Conservation (phyloP, 2,329 filamentous ascomycete genomes). For the Pseudogymnoascus pannorum region DNA sequence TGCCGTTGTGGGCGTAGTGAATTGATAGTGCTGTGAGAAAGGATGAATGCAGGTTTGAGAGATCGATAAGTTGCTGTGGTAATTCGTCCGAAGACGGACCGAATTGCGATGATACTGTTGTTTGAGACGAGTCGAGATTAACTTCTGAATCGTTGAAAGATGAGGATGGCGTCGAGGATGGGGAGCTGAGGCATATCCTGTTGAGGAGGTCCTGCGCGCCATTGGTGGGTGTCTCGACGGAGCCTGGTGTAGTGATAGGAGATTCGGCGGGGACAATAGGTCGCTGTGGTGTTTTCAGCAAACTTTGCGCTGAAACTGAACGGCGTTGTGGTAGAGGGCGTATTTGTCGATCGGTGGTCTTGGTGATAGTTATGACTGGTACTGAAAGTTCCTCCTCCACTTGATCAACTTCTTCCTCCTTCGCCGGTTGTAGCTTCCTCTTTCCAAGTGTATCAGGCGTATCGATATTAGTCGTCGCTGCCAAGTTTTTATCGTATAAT, state of each 20-base stretch:
- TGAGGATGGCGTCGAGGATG: conserved; percentile 17
- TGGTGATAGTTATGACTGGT: conserved; percentile 3
- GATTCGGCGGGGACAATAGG: conserved; percentile 13
- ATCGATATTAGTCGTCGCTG: conserved; percentile 21
- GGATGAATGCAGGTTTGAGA: conserved; percentile 56
- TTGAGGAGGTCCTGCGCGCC: conserved; percentile 25
- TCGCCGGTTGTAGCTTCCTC: conserved; percentile 20
- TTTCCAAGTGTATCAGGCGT: conserved; percentile 28
- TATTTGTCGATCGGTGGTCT: conserved; percentile 11
- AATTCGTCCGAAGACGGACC: conserved; percentile 30
- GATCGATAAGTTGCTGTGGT: conserved; percentile 47
- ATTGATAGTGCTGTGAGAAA: conserved; percentile 63
- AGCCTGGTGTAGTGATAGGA: conserved; percentile 11
- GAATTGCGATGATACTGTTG: conserved; percentile 12
- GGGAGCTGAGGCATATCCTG: conserved; percentile 23
- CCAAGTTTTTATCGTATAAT: conserved; percentile 28
- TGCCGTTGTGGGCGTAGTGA: conserved; percentile 63
- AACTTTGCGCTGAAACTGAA: conserved; percentile 10
- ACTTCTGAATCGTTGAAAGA: conserved; percentile 14
- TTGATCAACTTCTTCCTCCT: conserved; percentile 18
- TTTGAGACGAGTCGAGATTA: conserved; percentile 6
- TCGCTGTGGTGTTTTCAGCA: conserved; percentile 24
- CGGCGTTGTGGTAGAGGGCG: conserved; percentile 15
- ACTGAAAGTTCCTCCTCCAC: conserved; percentile 12
- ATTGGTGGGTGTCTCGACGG: conserved; percentile 26